These are phyloP conservation scores for Pestalotiopsis sp. DNA, from an alignment of 2,329 filamentous ascomycete genomes.

Conservation along the genomic window DNA sequence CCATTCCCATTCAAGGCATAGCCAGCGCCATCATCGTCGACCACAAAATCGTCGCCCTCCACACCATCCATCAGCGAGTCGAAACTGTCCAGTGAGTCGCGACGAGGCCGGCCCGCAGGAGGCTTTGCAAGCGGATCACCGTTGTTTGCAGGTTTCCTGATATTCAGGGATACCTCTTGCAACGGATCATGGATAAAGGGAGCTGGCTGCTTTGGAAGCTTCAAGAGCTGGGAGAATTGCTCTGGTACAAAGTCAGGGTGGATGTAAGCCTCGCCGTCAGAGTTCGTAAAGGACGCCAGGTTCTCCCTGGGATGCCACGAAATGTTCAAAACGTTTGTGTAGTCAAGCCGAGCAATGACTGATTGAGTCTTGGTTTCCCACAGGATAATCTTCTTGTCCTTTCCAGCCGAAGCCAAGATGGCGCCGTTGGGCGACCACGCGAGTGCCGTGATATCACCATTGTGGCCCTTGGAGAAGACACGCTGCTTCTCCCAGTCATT, in stretches of 20 bases:
- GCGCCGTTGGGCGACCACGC: constrained; percentile 96
- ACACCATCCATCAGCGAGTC: constrained; percentile 77
- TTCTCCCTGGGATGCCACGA: constrained; percentile 92
- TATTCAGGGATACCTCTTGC: constrained; percentile 69
- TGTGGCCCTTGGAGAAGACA: constrained; percentile 77
- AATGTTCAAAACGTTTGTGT: constrained; percentile 82
- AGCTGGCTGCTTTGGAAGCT: constrained; percentile 68
- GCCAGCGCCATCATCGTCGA: constrained; percentile 93
- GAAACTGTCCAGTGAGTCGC: constrained; percentile 73
- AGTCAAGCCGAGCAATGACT: constrained; percentile 76
- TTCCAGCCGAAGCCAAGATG: constrained; percentile 72
- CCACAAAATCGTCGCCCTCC: constrained; percentile 79
- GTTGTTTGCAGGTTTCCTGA: constrained; percentile 46
- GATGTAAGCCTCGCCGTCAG: constrained; percentile 91
- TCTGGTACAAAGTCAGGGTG: constrained; percentile 70
- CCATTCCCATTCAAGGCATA: constrained; percentile 65
- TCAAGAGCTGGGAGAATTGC: constrained; percentile 59
- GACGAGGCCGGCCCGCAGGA: constrained; percentile 54
- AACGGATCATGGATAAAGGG: constrained; percentile 85
- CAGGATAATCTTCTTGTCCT: constrained; percentile 71
- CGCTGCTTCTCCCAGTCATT: constrained; percentile 89
- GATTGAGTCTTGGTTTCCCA: constrained; percentile 92
- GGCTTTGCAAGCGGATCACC: constrained; percentile 46
- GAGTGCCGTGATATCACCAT: constrained; percentile 81
- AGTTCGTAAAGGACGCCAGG: constrained; percentile 86